phyloP scores from a whole-genome alignment of 2,329 filamentous ascomycete species.

The Huntiella savannae region DNA sequence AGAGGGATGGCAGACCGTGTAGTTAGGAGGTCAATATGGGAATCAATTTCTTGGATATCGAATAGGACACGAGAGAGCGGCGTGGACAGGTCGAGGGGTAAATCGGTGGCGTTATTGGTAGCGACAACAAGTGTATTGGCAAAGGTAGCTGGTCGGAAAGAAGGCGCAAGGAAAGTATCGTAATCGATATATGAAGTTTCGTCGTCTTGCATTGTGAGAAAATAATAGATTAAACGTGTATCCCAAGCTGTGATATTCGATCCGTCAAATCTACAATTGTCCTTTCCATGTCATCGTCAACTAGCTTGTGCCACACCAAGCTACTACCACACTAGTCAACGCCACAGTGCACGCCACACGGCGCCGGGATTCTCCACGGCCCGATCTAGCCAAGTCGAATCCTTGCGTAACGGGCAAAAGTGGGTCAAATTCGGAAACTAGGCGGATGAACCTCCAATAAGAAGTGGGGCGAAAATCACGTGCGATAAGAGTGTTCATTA shows the following conservation, averaged over 20 bases:
- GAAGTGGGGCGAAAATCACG: not conserved
- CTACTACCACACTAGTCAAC: too few relatives aligned
- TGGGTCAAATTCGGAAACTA: too few relatives aligned
- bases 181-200: slow-evolving; percentile 88
- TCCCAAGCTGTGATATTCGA: not conserved
- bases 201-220: slow-evolving; percentile 19
- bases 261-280: too few relatives aligned
- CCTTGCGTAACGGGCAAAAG: too few relatives aligned
- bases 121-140: slow-evolving; percentile 75
- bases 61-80: slow-evolving; percentile 86
- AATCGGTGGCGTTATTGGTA: slow-evolving; percentile 84
- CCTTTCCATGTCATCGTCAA: too few relatives aligned
- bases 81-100: slow-evolving; percentile 79
- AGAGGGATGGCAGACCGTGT: slow-evolving; percentile 69
- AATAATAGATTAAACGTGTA: not conserved
- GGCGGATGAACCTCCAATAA: not conserved
- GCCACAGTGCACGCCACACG: too few relatives aligned
- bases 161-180: slow-evolving; percentile 67
- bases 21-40: slow-evolving; percentile 78
- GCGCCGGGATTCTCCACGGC: too few relatives aligned
- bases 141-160: slow-evolving; percentile 64
- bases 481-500: too few relatives aligned
- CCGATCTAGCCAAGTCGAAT: too few relatives aligned
- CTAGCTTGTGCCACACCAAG: too few relatives aligned
- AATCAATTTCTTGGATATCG: slow-evolving; percentile 92